phyloP scores from a whole-genome alignment of 177 flowering plant genomes.

The Telopea speciosissima region DNA sequence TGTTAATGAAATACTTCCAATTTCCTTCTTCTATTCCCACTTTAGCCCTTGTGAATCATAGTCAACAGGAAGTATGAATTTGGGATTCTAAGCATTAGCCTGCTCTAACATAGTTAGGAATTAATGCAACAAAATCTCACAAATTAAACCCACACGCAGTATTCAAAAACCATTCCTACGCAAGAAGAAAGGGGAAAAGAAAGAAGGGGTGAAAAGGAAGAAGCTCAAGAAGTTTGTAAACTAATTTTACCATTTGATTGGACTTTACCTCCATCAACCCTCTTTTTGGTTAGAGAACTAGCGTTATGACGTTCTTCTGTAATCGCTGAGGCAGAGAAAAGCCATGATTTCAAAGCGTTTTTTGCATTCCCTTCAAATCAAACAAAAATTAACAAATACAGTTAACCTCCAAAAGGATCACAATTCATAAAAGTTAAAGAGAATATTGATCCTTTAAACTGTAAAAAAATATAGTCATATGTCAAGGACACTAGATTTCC shows the following conservation, averaged over 20 bases:
- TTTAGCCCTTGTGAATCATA: no score
- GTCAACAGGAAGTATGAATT: no score
- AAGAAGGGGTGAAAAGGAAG: neutral
- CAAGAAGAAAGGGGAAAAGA: no score
- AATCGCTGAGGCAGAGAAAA: slow-evolving; percentile 38
- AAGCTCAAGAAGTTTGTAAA: neutral
- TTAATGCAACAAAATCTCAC: no score
- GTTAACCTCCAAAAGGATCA: slow-evolving; percentile 4
- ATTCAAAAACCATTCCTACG: no score
- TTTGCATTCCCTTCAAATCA: slow-evolving; percentile 40
- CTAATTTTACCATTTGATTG: neutral
- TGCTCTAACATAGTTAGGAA: no score
- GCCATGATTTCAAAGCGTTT: slow-evolving; percentile 60
- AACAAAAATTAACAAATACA: neutral
- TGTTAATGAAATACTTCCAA: no score
- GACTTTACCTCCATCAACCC: slow-evolving; percentile 24
- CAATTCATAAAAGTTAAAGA: neutral
- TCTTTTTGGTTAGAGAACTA: slow-evolving; percentile 11
- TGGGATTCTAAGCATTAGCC: no score
- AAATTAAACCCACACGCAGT: no score
- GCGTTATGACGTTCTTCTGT: slow-evolving; percentile 14
- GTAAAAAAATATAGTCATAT: neutral
- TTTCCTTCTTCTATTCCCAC: no score
- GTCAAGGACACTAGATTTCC: no score
- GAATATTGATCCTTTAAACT: neutral